Conservation (phyloP, 2,329 filamentous ascomycete genomes). For the Trichoderma sp. region DNA sequence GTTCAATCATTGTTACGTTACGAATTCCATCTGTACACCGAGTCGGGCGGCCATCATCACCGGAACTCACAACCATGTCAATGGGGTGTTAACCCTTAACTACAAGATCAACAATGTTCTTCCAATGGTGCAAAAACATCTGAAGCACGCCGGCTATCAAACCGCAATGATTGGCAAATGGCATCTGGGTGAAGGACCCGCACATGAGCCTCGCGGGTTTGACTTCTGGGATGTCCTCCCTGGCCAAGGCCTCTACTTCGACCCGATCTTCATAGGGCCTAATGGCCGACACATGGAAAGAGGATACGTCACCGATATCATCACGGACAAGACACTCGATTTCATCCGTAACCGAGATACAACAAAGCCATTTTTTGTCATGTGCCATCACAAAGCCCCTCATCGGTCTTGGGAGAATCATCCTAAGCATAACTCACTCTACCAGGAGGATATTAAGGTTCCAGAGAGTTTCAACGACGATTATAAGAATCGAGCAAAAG, state of each 20-base stretch:
- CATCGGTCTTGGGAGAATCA: neutral
- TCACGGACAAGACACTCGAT: neutral
- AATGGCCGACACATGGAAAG: neutral
- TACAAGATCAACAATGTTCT: neutral
- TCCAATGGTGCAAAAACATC: neutral
- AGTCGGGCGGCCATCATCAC: neutral
- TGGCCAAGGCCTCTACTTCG: neutral
- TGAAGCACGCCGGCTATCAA: neutral
- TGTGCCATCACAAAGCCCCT: neutral
- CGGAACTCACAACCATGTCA: neutral
- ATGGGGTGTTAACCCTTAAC: neutral
- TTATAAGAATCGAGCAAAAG: neutral
- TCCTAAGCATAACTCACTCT: neutral
- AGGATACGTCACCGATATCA: neutral
- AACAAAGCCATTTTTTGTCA: neutral
- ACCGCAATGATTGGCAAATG: neutral
- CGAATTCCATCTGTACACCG: neutral
- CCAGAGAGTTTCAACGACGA: neutral
- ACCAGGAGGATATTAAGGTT: neutral
- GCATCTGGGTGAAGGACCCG: neutral
- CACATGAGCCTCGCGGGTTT: neutral
- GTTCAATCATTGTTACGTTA: neutral
- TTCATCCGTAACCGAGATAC: neutral
- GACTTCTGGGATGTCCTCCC: neutral
- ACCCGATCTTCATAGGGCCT: neutral